These are phyloP conservation scores for Cucurbita moschata DNA, from an alignment of 306 rosid species.

Conservation along the genomic window DNA sequence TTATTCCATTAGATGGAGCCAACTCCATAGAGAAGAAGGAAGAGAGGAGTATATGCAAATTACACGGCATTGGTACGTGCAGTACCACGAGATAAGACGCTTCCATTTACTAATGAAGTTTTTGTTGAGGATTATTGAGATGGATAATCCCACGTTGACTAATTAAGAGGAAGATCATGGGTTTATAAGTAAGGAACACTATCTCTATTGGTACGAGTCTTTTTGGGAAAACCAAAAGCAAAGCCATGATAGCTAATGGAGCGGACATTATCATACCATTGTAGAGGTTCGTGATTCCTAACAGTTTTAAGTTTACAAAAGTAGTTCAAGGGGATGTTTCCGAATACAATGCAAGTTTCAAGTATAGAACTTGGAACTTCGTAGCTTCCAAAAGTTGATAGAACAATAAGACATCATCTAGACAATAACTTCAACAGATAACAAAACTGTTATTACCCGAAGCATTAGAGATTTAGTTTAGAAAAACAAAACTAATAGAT, in stretches of 20 bases:
- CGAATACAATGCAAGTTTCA: not conserved
- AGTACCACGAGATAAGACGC: not conserved
- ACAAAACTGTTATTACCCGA: not conserved
- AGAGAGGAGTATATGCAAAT: not conserved
- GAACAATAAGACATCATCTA: not conserved
- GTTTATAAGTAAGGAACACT: no score
- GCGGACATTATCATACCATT: no score
- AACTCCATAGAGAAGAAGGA: not conserved
- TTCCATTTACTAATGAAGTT: not conserved
- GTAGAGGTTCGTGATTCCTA: no score
- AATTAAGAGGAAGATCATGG: no score
- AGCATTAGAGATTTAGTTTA: not conserved
- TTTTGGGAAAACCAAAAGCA: no score
- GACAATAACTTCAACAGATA: not conserved
- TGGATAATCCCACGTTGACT: no score
- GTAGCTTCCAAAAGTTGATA: not conserved
- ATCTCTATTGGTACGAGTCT: no score
- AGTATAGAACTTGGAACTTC: not conserved
- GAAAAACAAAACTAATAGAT: not conserved
- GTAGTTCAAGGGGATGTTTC: not conserved
- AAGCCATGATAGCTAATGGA: no score
- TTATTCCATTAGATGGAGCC: not conserved
- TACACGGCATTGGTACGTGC: not conserved
- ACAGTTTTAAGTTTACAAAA: not conserved
- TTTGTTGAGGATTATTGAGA: no score